Evolutionary conservation across 768 basidiomycete species (phyloP).

Genomic region (Amanita phalloides): DNA sequence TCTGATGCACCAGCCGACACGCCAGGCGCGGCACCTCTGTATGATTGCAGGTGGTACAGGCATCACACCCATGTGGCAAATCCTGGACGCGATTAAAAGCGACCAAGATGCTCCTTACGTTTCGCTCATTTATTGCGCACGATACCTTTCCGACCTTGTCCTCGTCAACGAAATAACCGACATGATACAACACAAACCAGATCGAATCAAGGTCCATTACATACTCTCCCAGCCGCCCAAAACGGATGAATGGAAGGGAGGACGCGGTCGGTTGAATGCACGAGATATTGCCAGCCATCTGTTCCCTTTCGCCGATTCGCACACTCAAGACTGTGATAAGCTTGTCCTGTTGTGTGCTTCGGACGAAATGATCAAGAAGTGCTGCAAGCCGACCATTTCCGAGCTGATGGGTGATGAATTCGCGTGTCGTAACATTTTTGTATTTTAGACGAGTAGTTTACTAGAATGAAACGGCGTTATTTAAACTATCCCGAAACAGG

Average conservation of each 20-base stretch:
- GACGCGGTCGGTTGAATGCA: not conserved
- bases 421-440: not conserved
- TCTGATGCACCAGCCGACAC: conserved; percentile 22
- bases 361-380: not conserved
- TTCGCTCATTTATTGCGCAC: conserved; percentile 62
- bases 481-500: too few relatives aligned
- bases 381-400: not conserved
- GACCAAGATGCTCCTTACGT: conserved; percentile 73
- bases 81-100: conserved; percentile 57
- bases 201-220: not conserved
- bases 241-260: not conserved
- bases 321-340: not conserved
- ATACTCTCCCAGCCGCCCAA: not conserved
- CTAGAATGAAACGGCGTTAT: too few relatives aligned
- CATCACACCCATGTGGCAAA: conserved; percentile 50
- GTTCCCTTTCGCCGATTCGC: not conserved
- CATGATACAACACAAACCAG: not conserved
- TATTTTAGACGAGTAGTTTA: not conserved
- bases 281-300: not conserved
- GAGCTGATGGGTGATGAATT: not conserved
- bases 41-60: conserved; percentile 52
- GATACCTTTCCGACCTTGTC: not conserved
- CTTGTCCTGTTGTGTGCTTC: not conserved
- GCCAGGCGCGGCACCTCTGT: conserved; percentile 29
- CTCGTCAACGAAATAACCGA: not conserved